Base-by-base conservation (phyloP, 1,284 basidiomycete genomes). In the Sporisorium graminicola region DNA sequence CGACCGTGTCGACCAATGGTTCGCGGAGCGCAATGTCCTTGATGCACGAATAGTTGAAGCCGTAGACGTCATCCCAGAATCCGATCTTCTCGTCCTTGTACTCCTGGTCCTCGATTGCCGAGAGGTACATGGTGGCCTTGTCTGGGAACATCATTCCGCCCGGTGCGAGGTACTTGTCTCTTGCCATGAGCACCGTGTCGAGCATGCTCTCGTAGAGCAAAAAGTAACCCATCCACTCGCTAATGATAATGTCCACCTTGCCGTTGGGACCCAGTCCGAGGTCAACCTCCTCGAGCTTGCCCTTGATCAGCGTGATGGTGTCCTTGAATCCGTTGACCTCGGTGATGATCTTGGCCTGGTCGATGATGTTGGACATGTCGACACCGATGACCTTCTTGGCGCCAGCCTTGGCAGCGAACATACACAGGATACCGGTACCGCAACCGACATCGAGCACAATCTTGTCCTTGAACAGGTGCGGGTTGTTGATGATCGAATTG, bases 331-430 rank as follows among this genome's bases (percentile, higher is more conserved):
- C 95, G 82, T 99, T 99, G 18, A 94, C 93, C 81, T 95, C 92
- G 77, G 98, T 91, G 80, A 99, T 99, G 88, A 95, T 95, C 88
- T 92, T 91, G 7, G 97, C 97, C 89, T 99, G 95, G 88, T 98
- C 96, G 86, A 98, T 93, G 88, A 99, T 99, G 88, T 99, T 98
- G 77, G 94, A 98, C 97, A 99, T 99, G 88, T 99, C 97, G 86
- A 99, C 96, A 47, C 84, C 84, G 33, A 85, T 82, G 40, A 99
- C 97, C 81, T 94, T 94, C 84, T 93, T 92, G 53, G 97, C 97
- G 47, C 97, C 97, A 31, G 97, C 97, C 87, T 94, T 95, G 60
- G 96, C 95, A 55, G 97, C 97, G 84, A 99, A 99, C 95, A 99
- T 98, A 82, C 93, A 96, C 50, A 99, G 89, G 78, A 99, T 99